phyloP scores from a whole-genome alignment of 768 basidiomycete species.

The Dentipellis fragilis region DNA sequence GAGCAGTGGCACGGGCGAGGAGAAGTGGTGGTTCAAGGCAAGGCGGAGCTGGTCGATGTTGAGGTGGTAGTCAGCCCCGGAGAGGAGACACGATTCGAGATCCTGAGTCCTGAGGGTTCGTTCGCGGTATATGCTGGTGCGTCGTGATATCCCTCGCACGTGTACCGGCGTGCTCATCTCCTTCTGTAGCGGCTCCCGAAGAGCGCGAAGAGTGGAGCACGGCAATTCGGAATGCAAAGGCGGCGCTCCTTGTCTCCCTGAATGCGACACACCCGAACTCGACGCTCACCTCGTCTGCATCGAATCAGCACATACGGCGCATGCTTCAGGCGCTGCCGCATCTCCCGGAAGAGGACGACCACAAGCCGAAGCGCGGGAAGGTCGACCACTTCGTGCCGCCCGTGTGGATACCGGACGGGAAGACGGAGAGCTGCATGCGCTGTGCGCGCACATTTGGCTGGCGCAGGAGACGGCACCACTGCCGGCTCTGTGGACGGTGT shows the following conservation, averaged over 20 bases:
- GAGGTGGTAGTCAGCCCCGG: constrained; percentile 55
- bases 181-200: constrained; percentile 34
- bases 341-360: constrained; percentile 35
- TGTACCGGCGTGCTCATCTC: not conserved
- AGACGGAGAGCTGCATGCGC: constrained; percentile 76
- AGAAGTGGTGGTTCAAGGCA: constrained; percentile 65
- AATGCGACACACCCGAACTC: constrained; percentile 70
- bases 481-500: constrained; percentile 75
- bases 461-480: constrained; percentile 76
- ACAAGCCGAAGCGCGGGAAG: constrained; percentile 33
- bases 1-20: constrained; percentile 34
- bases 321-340: constrained; percentile 68
- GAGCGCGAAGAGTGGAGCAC: constrained; percentile 59
- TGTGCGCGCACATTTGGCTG: constrained; percentile 72
- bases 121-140: constrained; percentile 67
- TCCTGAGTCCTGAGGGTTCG: constrained; percentile 68
- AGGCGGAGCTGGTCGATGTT: constrained; percentile 59
- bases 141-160: constrained; percentile 8
- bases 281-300: constrained; percentile 69
- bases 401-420: constrained; percentile 86
- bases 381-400: constrained; percentile 85
- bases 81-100: constrained; percentile 54
- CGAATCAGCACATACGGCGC: constrained; percentile 65
- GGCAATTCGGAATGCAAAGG: constrained; percentile 61
- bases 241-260: constrained; percentile 56